Percentiles rank a stretch among this genome's conserved stretches.
Evolutionary conservation across 163 green algal genomes (phyloP).

Genomic region (Smithsoniella earleae): DNA sequence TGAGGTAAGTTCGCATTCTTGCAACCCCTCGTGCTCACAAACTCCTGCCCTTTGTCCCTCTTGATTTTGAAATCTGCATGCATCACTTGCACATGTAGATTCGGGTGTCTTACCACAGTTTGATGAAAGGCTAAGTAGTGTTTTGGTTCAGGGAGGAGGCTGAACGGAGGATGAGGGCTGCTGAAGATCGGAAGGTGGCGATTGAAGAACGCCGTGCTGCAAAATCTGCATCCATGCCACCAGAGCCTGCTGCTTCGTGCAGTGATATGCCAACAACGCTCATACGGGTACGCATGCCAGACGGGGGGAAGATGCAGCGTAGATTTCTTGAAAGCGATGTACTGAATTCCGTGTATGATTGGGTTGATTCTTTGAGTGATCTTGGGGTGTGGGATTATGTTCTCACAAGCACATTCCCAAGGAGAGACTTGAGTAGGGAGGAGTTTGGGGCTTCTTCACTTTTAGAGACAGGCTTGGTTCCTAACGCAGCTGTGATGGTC

Average conservation of each 20-base stretch:
- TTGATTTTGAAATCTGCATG: too few species aligned
- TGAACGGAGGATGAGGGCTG: neutral
- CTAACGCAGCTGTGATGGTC: too few species aligned
- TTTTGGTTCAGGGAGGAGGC: constrained; percentile 10
- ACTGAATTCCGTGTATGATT: neutral
- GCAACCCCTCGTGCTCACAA: too few species aligned
- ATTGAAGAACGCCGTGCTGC: neutral
- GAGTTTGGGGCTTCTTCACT: too few species aligned
- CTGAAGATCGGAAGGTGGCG: neutral
- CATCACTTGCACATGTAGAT: too few species aligned
- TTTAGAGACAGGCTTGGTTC: too few species aligned
- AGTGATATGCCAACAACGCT: too few species aligned
- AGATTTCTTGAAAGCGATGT: neutral
- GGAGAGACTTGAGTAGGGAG: neutral
- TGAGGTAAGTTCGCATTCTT: too few species aligned
- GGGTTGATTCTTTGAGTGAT: neutral
- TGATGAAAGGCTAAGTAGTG: too few species aligned
- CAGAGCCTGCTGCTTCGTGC: neutral
- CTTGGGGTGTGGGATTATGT: neutral
- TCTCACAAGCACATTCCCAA: neutral
- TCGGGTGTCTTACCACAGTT: too few species aligned
- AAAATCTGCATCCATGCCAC: neutral
- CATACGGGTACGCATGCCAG: neutral
- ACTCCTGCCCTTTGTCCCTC: too few species aligned
- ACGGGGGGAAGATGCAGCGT: neutral